Evolutionary conservation across 768 basidiomycete genomes (phyloP).

Genomic region (Rhodocollybia butyracea): DNA sequence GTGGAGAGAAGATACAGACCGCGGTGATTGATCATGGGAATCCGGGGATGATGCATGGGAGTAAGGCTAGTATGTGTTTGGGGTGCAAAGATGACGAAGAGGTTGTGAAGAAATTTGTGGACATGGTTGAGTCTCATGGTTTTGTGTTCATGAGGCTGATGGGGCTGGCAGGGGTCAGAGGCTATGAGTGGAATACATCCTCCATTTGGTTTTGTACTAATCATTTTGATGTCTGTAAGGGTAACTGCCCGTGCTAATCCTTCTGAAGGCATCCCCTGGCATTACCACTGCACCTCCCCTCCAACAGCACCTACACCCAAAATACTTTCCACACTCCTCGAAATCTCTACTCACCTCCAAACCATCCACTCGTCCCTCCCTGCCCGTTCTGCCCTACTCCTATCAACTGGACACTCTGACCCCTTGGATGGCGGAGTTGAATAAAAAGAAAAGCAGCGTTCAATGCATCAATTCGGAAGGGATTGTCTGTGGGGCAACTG

Average conservation of each 20-base stretch:
- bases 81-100: constrained; percentile 78
- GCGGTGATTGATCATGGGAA: constrained; percentile 88
- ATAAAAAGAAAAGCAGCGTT: constrained; percentile 66
- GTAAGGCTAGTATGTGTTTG: constrained; percentile 74
- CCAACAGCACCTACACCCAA: constrained; percentile 31
- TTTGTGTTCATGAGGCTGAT: constrained; percentile 86
- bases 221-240: too few relatives aligned
- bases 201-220: too few relatives aligned
- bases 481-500: constrained; percentile 55
- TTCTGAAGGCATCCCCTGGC: constrained; percentile 49
- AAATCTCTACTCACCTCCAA: constrained; percentile 66
- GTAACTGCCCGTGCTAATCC: too few relatives aligned
- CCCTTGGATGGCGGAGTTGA: constrained; percentile 78
- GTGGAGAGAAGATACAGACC: constrained; percentile 39
- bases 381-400: constrained; percentile 77
- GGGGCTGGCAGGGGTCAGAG: constrained; percentile 77
- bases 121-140: constrained; percentile 60
- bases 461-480: constrained; percentile 58
- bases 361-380: constrained; percentile 66
- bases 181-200: too few relatives aligned
- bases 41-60: constrained; percentile 78
- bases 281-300: constrained; percentile 33
- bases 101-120: constrained; percentile 65
- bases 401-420: constrained; percentile 89
- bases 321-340: constrained; percentile 34